Percentiles rank a stretch among this genome's conserved stretches.
Evolutionary conservation across 495 filamentous ascomycete genomes (phyloP).

Genomic region (Penicillium coprophilum): DNA sequence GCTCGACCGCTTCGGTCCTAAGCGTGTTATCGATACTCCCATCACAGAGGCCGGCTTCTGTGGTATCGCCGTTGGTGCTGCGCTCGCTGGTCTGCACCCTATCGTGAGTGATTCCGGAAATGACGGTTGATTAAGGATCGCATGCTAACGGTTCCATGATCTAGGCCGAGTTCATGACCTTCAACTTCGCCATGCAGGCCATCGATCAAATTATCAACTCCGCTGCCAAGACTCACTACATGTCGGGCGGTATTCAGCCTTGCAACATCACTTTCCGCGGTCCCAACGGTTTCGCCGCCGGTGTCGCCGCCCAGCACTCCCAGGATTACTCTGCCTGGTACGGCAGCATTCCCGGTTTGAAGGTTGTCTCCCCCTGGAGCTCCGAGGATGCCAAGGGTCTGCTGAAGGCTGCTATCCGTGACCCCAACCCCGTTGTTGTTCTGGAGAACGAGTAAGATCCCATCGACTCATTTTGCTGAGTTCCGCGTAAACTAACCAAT

Average conservation of each 20-base stretch:
- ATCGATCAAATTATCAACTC: constrained; percentile 99
- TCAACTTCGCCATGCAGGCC: constrained; percentile 99
- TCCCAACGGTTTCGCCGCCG: constrained; percentile 94
- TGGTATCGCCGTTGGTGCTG: constrained; percentile 91
- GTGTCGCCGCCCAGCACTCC: constrained; percentile 96
- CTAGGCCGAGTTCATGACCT: constrained; percentile 99
- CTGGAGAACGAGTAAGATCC: constrained; percentile 85
- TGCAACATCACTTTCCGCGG: constrained; percentile 99
- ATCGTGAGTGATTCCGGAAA: constrained; percentile 61
- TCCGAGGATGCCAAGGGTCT: constrained; percentile 98
- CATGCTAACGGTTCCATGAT: constrained; percentile 1
- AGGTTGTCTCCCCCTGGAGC: constrained; percentile 94
- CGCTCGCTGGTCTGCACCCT: constrained; percentile 89
- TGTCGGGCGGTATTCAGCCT: constrained; percentile 98
- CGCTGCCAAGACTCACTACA: constrained; percentile 98
- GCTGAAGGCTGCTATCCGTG: constrained; percentile 94
- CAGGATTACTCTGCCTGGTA: constrained; percentile 99
- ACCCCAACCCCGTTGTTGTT: constrained; percentile 93
- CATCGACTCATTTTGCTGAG: background rate
- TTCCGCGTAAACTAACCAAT: background rate
- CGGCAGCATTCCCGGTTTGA: constrained; percentile 93
- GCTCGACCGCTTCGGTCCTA: constrained; percentile 93
- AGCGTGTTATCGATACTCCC: constrained; percentile 95
- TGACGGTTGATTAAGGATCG: background rate
- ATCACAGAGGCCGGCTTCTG: constrained; percentile 96